These are phyloP conservation scores for Trichosporon coremiiforme DNA, from an alignment of 1,284 basidiomycete species.

Conservation along the genomic window DNA sequence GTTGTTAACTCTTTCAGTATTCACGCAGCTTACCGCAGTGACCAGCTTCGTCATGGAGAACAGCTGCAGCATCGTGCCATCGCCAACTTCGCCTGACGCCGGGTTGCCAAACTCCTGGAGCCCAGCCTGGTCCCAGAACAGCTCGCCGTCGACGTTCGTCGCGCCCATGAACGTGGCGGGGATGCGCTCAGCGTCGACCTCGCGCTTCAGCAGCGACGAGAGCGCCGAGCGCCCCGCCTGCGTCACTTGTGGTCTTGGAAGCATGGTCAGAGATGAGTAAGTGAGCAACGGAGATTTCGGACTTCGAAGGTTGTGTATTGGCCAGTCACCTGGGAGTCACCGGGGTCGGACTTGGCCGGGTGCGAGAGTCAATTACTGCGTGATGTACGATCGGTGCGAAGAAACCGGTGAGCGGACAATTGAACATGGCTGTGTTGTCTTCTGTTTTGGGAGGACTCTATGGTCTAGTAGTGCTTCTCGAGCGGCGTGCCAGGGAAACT, in stretches of 20 bases:
- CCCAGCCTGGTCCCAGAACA: slow-evolving; percentile 28
- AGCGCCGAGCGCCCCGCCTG: slow-evolving; percentile 23
- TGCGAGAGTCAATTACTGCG: no score
- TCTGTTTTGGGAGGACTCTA: neutral
- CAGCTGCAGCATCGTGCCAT: slow-evolving; percentile 35
- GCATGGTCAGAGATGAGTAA: neutral
- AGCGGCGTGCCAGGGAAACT: neutral
- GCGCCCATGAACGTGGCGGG: slow-evolving; percentile 31
- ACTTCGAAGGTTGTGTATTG: neutral
- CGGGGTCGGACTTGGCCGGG: neutral
- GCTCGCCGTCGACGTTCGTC: slow-evolving; percentile 26
- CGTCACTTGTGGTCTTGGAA: slow-evolving; percentile 19
- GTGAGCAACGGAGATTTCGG: neutral
- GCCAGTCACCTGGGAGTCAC: neutral
- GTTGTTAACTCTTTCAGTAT: neutral
- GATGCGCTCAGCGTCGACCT: slow-evolving; percentile 18
- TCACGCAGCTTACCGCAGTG: slow-evolving; percentile 33
- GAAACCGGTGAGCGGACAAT: neutral
- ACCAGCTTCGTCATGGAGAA: slow-evolving; percentile 49
- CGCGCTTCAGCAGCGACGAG: slow-evolving; percentile 23
- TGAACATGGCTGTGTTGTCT: neutral
- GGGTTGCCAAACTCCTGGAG: slow-evolving; percentile 25
- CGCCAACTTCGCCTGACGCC: slow-evolving; percentile 23
- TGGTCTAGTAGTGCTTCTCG: neutral
- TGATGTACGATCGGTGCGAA: neutral